Conservation (phyloP, 192 early-diverging fungal genomes). For the Coemansia sp. region DNA sequence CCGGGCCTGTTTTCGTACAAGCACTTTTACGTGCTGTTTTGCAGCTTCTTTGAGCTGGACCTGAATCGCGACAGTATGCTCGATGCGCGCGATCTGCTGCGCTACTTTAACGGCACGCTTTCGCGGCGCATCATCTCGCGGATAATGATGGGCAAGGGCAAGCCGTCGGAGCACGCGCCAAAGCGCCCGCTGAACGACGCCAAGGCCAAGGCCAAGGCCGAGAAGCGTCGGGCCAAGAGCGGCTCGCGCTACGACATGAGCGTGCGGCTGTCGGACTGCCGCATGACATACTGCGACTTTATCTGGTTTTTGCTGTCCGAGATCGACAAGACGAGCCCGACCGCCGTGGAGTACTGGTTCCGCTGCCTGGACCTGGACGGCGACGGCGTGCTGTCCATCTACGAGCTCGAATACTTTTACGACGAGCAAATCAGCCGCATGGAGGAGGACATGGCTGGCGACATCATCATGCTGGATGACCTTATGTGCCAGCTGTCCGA, state of each 20-base stretch:
- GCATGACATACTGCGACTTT: constrained; percentile 82
- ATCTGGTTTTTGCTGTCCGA: constrained; percentile 83
- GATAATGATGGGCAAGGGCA: constrained; percentile 69
- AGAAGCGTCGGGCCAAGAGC: constrained; percentile 27
- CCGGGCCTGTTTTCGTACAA: constrained; percentile 93
- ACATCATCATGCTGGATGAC: constrained; percentile 49
- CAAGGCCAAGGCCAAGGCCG: constrained; percentile 15
- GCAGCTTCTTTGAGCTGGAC: constrained; percentile 96
- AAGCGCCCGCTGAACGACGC: background rate
- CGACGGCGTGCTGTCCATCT: constrained; percentile 80
- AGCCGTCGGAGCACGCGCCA: constrained; percentile 22
- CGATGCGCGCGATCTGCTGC: constrained; percentile 61
- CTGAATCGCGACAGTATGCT: constrained; percentile 83
- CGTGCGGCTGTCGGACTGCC: constrained; percentile 48
- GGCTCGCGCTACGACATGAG: constrained; percentile 40
- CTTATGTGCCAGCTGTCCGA: constrained; percentile 55
- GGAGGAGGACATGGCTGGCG: constrained; percentile 53
- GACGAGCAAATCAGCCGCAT: constrained; percentile 77
- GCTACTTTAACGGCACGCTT: constrained; percentile 73
- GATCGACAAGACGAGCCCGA: constrained; percentile 70
- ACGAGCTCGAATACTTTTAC: constrained; percentile 84
- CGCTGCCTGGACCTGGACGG: constrained; percentile 89
- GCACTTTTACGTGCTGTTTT: constrained; percentile 97
- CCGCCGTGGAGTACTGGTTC: constrained; percentile 84
- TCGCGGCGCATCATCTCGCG: constrained; percentile 68